Evolutionary conservation across 768 basidiomycete species (phyloP).

Genomic region (Tricholoma bakamatsutake): DNA sequence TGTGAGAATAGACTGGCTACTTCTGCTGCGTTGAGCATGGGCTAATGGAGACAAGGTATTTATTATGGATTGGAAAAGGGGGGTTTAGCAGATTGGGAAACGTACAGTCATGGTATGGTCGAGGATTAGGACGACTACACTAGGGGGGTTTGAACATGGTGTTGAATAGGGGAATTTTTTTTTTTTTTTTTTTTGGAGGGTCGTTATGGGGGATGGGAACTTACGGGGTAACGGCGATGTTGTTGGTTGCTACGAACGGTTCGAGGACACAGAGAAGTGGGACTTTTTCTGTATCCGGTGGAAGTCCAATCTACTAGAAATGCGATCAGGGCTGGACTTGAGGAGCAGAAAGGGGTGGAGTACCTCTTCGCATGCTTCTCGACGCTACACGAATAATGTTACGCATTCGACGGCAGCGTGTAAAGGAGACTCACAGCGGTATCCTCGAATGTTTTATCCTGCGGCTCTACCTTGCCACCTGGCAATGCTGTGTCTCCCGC

Average conservation of each 20-base stretch:
- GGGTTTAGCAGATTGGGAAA: neutral
- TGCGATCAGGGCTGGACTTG: neutral
- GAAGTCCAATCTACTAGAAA: conserved; percentile 71
- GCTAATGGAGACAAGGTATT: neutral
- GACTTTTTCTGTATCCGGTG: conserved; percentile 60
- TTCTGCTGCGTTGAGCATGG: conserved; percentile 40
- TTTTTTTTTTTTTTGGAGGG: neutral
- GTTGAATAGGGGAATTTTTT: neutral
- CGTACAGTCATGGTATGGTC: conserved; percentile 69
- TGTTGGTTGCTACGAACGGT: conserved; percentile 68
- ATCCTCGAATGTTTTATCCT: conserved; percentile 66
- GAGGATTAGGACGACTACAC: conserved; percentile 80
- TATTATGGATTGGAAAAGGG: neutral
- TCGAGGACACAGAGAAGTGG: conserved; percentile 75
- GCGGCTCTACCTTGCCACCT: conserved; percentile 73
- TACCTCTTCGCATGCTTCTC: conserved; percentile 92
- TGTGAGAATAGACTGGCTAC: conserved; percentile 82
- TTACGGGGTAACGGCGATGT: conserved; percentile 80
- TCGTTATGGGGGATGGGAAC: conserved; percentile 22
- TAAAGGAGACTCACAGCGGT: conserved; percentile 56
- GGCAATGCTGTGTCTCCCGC: conserved; percentile 88
- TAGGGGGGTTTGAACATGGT: conserved; percentile 26
- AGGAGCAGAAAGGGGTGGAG: neutral
- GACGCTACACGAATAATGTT: conserved; percentile 39
- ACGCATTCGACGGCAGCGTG: neutral